Conservation (phyloP, 345 rosid species). For the Noccaea caerulescens region DNA sequence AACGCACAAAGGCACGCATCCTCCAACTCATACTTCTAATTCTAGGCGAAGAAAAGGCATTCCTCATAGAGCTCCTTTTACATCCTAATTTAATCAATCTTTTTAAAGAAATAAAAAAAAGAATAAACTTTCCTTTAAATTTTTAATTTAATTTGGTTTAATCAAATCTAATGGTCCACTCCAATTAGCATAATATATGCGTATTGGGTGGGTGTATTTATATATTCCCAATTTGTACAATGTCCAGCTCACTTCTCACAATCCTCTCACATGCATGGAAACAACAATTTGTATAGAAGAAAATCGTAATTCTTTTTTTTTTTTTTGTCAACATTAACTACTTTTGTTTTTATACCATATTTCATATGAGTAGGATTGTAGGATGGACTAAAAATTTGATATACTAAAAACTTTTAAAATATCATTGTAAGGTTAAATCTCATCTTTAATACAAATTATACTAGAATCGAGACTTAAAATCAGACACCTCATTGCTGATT, state of each 20-base stretch:
- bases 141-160: background rate
- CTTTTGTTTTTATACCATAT: background rate
- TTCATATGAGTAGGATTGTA: constrained; percentile 15
- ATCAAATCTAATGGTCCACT: constrained; percentile 27
- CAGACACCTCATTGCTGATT: background rate
- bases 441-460: background rate
- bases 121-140: background rate
- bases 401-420: background rate
- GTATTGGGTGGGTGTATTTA: constrained; percentile 27
- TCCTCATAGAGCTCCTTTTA: constrained; percentile 86
- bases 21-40: constrained; percentile 56
- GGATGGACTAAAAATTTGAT: background rate
- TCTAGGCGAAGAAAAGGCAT: constrained; percentile 87
- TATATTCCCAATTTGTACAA: constrained; percentile 37
- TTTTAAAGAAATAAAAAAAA: constrained; percentile 16
- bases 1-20: constrained; percentile 60
- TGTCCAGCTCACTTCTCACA: constrained; percentile 45
- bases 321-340: background rate
- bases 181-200: constrained; percentile 30
- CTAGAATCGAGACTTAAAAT: background rate
- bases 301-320: background rate
- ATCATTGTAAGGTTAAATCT: background rate
- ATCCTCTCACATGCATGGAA: constrained; percentile 37
- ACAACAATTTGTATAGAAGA: constrained; percentile 35
- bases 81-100: constrained; percentile 49